phyloP scores from a whole-genome alignment of 768 basidiomycete species.

The Myochromella boudieri region DNA sequence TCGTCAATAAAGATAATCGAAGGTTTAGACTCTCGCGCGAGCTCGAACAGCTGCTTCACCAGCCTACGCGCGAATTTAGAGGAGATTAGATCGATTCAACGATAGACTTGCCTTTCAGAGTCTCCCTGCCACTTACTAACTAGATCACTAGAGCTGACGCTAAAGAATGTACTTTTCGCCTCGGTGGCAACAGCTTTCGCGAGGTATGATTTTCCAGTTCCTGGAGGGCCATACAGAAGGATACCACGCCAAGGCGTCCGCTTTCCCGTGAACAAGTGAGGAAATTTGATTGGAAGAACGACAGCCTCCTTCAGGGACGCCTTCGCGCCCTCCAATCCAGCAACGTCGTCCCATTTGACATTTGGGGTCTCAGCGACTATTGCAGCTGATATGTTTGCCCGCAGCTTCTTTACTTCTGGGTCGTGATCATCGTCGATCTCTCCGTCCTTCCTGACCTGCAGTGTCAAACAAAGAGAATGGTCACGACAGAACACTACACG shows the following conservation, averaged over 20 bases:
- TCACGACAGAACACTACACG: slow-evolving; percentile 15
- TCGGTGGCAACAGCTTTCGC: slow-evolving; percentile 99
- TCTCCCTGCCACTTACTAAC: slow-evolving; percentile 99
- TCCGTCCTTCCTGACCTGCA: slow-evolving; percentile 36
- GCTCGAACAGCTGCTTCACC: slow-evolving; percentile 93
- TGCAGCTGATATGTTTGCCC: slow-evolving; percentile 85
- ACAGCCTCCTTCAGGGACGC: slow-evolving; percentile 97
- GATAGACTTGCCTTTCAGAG: slow-evolving; percentile 80
- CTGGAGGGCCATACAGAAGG: slow-evolving; percentile 94
- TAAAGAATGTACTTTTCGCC: slow-evolving; percentile 98
- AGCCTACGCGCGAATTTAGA: slow-evolving; percentile 47
- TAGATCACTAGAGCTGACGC: slow-evolving; percentile 90
- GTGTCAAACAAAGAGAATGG: not conserved
- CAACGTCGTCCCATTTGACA: slow-evolving; percentile 98
- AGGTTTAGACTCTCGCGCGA: slow-evolving; percentile 95
- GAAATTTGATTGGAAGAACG: slow-evolving; percentile 99
- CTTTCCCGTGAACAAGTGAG: slow-evolving; percentile 97
- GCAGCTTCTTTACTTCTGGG: slow-evolving; percentile 93
- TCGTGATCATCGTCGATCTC: slow-evolving; percentile 80
- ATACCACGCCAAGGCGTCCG: slow-evolving; percentile 98
- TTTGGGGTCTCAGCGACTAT: slow-evolving; percentile 94
- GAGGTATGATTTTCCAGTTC: slow-evolving; percentile 95
- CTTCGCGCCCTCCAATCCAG: slow-evolving; percentile 93
- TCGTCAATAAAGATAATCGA: slow-evolving; percentile 99
- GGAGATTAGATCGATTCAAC: not conserved